phyloP scores from a whole-genome alignment of 495 filamentous ascomycete species.

The Entonaema liquescens region DNA sequence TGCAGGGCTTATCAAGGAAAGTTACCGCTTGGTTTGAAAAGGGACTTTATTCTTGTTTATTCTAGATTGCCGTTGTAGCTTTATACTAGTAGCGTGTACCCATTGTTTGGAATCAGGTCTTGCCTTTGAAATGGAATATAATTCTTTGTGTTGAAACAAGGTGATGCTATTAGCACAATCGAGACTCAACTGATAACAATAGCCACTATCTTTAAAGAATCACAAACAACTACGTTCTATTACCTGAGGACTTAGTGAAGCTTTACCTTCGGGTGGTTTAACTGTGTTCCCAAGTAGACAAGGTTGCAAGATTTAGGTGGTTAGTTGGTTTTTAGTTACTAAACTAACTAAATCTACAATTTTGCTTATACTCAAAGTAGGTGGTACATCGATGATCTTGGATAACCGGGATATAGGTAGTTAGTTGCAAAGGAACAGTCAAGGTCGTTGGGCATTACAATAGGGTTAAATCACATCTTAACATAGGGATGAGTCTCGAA shows the following conservation, averaged over 20 bases:
- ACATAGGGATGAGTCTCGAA: no score
- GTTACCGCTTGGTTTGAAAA: background rate
- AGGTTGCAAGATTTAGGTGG: no score
- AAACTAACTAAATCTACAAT: no score
- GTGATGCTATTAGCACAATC: background rate
- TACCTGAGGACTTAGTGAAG: background rate
- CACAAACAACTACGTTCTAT: background rate
- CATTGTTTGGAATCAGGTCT: background rate
- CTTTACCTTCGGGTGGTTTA: no score
- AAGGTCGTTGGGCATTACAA: no score
- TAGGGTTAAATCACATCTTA: no score
- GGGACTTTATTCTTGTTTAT: background rate
- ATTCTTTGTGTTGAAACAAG: background rate
- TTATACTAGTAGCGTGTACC: background rate
- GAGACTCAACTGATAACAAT: background rate
- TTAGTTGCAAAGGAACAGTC: no score
- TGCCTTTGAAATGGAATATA: background rate
- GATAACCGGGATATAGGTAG: no score
- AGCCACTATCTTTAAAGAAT: background rate
- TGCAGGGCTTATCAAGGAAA: background rate
- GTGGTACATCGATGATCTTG: no score
- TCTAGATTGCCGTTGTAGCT: background rate
- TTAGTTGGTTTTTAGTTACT: no score
- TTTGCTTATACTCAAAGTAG: no score
- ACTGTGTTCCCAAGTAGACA: no score